Base-by-base conservation (phyloP, 1,284 basidiomycete genomes). In the Athelia psychrophila region DNA sequence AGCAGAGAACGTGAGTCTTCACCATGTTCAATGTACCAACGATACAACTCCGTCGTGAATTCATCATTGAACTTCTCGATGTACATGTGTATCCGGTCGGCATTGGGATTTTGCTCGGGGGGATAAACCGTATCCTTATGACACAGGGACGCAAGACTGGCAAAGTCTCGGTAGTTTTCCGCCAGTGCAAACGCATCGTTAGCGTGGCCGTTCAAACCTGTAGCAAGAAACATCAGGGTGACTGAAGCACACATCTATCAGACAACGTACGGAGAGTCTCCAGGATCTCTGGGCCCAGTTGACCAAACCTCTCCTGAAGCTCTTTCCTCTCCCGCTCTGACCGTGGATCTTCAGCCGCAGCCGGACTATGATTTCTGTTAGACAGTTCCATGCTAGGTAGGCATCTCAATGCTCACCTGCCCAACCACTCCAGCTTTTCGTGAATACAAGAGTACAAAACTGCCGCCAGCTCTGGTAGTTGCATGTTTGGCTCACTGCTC, bases 31-130 rank as follows among this genome's bases (percentile, higher is more conserved):
- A 91, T 84, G 63, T 88, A 92, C 87, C 88, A 98, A 57, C 84
- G 79, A 66, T 94, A 98, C 30, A 98, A 77, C 63, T 94, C 88
- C 22, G 82, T 87, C 0, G 95, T 90, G 62, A 98, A 99, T 22
- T 83, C 83, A 44, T 93, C 83, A 49, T 87, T 83, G 69, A 91
- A 98, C 56, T 75, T 80, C 48, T 90, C 81, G 50, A 98, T 83
- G 67, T 96, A 98, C 3, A 68, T 66, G 60, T 88, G 74, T 22
- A 91, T 86, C 20, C 82, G 72, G 9, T 68, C 62, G 2, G 74
- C 73, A 59, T 88, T 74, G 2, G 84, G 81, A 60, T 88, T 89
- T 44, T 78, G 70, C 50, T 83, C 64, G 2, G 80, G 81, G 2
- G 86, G 86, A 55, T 81, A 88, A 9, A 84, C 76, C 3, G 68